Evolutionary conservation across 257 asterid species (phyloP).

Genomic region (Knoxia roxburghii): DNA sequence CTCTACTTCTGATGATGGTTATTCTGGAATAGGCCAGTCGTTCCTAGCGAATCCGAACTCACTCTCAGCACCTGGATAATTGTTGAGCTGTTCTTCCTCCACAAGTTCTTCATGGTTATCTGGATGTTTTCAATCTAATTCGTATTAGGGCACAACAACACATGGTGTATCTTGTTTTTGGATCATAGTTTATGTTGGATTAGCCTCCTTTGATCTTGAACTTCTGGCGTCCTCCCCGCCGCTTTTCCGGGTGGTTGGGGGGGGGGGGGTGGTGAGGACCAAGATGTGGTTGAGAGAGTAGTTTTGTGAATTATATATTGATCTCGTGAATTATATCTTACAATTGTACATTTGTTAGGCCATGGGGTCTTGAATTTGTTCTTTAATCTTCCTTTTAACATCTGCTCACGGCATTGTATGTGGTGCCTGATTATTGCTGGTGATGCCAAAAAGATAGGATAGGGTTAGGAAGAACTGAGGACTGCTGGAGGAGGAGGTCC

Average conservation of each 20-base stretch:
- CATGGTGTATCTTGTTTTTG: not conserved
- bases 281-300: too few species aligned
- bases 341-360: not conserved
- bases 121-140: not conserved
- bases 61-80: not conserved
- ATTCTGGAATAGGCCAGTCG: not conserved
- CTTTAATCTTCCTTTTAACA: conserved; percentile 7
- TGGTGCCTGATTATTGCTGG: conserved; percentile 3
- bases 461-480: too few species aligned
- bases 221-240: not conserved
- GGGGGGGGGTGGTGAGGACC: not conserved
- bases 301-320: not conserved
- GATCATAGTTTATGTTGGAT: not conserved
- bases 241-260: not conserved
- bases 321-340: conserved; percentile 5
- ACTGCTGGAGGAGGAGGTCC: too few species aligned
- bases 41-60: not conserved
- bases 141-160: not conserved
- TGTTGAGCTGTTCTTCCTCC: not conserved
- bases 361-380: conserved; percentile 16
- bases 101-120: not conserved
- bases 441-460: conserved; percentile 14
- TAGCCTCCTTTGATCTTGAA: not conserved
- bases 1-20: not conserved
- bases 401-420: conserved; percentile 1